Base-by-base conservation (phyloP, 768 basidiomycete genomes). In the Tulasnella sp. region DNA sequence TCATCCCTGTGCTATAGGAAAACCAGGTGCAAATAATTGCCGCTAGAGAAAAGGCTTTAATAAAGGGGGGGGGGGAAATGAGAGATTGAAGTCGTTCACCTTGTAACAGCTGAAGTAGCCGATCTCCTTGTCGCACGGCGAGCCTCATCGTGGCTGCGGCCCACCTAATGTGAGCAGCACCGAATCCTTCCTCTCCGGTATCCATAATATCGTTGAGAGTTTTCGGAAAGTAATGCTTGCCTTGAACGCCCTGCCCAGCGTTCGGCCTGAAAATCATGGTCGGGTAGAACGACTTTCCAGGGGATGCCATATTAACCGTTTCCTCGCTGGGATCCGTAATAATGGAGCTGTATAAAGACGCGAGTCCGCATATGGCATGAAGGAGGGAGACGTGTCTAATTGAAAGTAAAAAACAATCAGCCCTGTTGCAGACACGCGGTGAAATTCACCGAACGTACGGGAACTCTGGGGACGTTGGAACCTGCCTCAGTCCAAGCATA, bases 311-410 rank as follows among this genome's bases (percentile, higher is more conserved):
- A 0, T 0, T 75, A 1, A 19, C 12, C 46, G 31, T 21, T 14
- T 58, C 58, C 34, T 3, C 1, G 21, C 39, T 36, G 31, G 36
- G 21, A 38, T 77, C 76, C 0, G 39, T 14, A 24, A 79, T 79
- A n/a, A 74, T 39, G 48, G 80, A 40, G 8, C 80, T 68, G 62
- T 81, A 79, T 19, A 81, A 21, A 8, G 80, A 80, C 5, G 80
- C 80, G 8, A 81, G 2, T 0, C 68, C 79, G 79, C 80, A 81
- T 7, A 81, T 80, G 3, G 80, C 80, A 42, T 81, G 80, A 7
- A 81, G 72, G 31, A 81, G 71, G 14, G 80, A 14, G 5, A 74
- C 39, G 39, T 77, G 76, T 39, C 76, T 77, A 31, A 24, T 52
- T n/a, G 52, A 24, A 8, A 6, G 24, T 2, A 14, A 75, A 56